Evolutionary conservation across 75 land plant species (phyloP).

Genomic region (Pinus tabuliformis): DNA sequence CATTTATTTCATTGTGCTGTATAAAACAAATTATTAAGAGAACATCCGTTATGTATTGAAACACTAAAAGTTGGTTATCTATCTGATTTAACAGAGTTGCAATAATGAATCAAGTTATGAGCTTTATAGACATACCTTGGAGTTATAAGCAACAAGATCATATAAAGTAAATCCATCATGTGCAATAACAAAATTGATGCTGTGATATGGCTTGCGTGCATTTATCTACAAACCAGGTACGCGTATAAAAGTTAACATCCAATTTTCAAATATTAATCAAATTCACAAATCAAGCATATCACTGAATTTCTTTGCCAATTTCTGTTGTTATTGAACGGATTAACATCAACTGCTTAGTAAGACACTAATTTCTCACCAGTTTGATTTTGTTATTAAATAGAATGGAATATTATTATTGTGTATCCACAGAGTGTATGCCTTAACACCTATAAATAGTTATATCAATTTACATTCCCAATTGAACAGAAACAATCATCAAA

Average conservation of each 20-base stretch:
- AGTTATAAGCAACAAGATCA: slow-evolving; percentile 95
- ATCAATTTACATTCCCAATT: no score
- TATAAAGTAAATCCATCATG: slow-evolving; percentile 96
- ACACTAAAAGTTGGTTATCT: not conserved
- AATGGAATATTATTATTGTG: no score
- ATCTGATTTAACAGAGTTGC: not conserved
- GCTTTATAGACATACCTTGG: slow-evolving; percentile 47
- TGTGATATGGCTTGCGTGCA: slow-evolving; percentile 84
- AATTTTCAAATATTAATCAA: no score
- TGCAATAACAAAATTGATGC: slow-evolving; percentile 95
- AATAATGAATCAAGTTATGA: slow-evolving; percentile 5
- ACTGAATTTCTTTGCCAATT: no score
- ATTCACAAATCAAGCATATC: no score
- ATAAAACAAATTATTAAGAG: slow-evolving; percentile 1
- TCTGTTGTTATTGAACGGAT: no score
- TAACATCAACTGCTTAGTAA: no score
- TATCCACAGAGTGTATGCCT: no score
- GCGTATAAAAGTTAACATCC: not conserved
- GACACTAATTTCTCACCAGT: no score
- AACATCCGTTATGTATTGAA: slow-evolving; percentile 3
- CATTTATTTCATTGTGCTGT: slow-evolving; percentile 92
- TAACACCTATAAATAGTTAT: no score
- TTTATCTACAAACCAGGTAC: slow-evolving; percentile 42
- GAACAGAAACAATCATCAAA: no score
- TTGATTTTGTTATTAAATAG: no score